Base-by-base conservation (phyloP, 1,139 yeast species). In the Hyphopichia pseudoburtonii region DNA sequence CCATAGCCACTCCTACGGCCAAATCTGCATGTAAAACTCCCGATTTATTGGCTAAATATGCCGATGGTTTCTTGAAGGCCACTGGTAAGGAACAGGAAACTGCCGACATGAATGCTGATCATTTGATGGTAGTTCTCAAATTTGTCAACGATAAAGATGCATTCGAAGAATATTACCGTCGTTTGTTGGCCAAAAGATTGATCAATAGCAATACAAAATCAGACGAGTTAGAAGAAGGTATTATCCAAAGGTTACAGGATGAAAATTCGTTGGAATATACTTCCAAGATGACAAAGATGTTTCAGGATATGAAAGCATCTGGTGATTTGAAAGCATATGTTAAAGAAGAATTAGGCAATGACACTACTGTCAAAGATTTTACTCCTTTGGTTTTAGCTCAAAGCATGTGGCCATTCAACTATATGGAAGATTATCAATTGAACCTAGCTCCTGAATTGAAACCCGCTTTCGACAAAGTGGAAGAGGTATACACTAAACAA, bases 221-320 rank as follows among this genome's bases (percentile, higher is more conserved):
- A 19, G 89, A 82, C 46, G 88, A 81, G 50, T 82, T 89, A 44
- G 99, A 94, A 64, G 94, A 88, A 48, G 69, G 80, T 42, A 83
- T 94, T 50, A 87, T 94, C 43, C 88, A 89, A 53, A 79, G 86
- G 53, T 74, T 94, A 47, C 95, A 90, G 59, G 87, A 86, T 43
- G 96, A 86, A 45, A 90, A 94, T 61, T 90, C 96, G 16, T 75
- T 83, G 55, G 98, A 92, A 53, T 94, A 89, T 60, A 90, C 97
- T 2, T 84, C 89, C 41, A 92, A 89, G 59, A 86, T 94, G 64
- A 88, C 96, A 30, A 86, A 90, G 52, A 94, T 94, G 99, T 90
- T 94, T 62, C 87, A 86, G 56, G 98, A 94, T 62, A 88, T 94
- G 74, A 78, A 86, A 51, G 80, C 94, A 3, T 88, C 96, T 0